These are phyloP conservation scores for Lyophyllum decastes DNA, from an alignment of 768 basidiomycete genomes.

Conservation along the genomic window DNA sequence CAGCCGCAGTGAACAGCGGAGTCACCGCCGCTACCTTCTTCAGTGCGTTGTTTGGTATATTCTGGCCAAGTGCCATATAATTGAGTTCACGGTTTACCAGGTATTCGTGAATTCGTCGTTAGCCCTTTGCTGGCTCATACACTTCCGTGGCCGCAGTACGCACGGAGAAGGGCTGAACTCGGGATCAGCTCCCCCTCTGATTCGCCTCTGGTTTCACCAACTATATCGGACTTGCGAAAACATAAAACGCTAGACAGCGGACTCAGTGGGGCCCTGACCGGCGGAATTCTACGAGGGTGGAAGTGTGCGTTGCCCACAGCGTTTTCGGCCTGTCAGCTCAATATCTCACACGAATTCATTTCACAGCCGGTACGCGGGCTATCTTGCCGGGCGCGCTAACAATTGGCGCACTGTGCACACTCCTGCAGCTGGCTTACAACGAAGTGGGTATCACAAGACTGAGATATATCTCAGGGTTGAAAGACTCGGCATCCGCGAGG, in stretches of 20 bases:
- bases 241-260: conserved; percentile 69
- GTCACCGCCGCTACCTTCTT: conserved; percentile 78
- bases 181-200: conserved; percentile 17
- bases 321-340: neutral
- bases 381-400: conserved; percentile 62
- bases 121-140: conserved; percentile 57
- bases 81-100: conserved; percentile 35
- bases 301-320: conserved; percentile 52
- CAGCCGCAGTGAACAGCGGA: conserved; percentile 72
- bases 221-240: conserved; percentile 57
- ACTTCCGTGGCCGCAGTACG: conserved; percentile 50
- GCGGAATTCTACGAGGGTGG: conserved; percentile 54
- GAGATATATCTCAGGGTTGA: conserved; percentile 49
- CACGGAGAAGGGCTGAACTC: conserved; percentile 36
- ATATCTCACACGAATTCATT: neutral
- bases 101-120: conserved; percentile 74
- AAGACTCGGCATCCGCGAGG: conserved; percentile 16
- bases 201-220: conserved; percentile 20
- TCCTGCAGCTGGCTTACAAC: conserved; percentile 72
- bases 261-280: conserved; percentile 71
- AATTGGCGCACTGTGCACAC: conserved; percentile 54
- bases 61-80: neutral
- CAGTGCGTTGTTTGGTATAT: conserved; percentile 44
- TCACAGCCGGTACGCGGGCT: conserved; percentile 60
- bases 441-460: conserved; percentile 64